These are phyloP conservation scores for Tylopilus subfusipes DNA, from an alignment of 768 basidiomycete species.

Conservation along the genomic window DNA sequence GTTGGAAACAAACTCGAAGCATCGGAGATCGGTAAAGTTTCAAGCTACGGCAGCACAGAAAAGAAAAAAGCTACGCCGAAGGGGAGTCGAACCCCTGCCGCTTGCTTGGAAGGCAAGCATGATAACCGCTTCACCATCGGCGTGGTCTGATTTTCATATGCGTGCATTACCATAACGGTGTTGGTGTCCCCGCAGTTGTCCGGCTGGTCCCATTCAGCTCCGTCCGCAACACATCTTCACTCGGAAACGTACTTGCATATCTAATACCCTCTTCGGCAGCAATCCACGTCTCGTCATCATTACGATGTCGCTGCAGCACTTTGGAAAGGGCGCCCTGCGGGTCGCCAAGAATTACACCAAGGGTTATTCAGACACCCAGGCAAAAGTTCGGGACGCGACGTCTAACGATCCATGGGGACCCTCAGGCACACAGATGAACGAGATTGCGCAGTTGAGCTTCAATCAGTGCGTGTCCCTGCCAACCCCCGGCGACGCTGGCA, in stretches of 20 bases:
- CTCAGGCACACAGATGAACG: slow-evolving; percentile 98
- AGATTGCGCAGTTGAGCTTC: slow-evolving; percentile 93
- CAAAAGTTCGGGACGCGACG: slow-evolving; percentile 94
- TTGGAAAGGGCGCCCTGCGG: slow-evolving; percentile 81
- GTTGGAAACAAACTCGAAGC: too few species aligned
- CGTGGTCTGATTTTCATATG: slow-evolving; percentile 13
- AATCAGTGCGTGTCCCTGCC: slow-evolving; percentile 68
- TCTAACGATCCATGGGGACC: slow-evolving; percentile 99
- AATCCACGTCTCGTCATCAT: neutral
- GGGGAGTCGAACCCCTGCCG: slow-evolving; percentile 78
- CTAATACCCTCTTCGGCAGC: slow-evolving; percentile 11
- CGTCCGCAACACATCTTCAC: slow-evolving; percentile 17
- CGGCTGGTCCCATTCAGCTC: slow-evolving; percentile 5
- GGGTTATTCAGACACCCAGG: slow-evolving; percentile 92
- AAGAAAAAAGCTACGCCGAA: slow-evolving; percentile 39
- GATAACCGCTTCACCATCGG: slow-evolving; percentile 89
- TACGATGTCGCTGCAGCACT: slow-evolving; percentile 61
- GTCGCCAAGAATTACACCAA: slow-evolving; percentile 96
- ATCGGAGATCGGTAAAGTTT: too few species aligned
- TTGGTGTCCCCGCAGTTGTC: neutral
- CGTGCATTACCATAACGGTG: slow-evolving; percentile 1
- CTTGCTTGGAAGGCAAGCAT: slow-evolving; percentile 86
- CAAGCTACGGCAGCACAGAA: too few species aligned
- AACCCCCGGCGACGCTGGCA: neutral
- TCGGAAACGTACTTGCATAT: slow-evolving; percentile 2